These are phyloP conservation scores for Gillenia trifoliata DNA, from an alignment of 306 rosid genomes.

Conservation along the genomic window DNA sequence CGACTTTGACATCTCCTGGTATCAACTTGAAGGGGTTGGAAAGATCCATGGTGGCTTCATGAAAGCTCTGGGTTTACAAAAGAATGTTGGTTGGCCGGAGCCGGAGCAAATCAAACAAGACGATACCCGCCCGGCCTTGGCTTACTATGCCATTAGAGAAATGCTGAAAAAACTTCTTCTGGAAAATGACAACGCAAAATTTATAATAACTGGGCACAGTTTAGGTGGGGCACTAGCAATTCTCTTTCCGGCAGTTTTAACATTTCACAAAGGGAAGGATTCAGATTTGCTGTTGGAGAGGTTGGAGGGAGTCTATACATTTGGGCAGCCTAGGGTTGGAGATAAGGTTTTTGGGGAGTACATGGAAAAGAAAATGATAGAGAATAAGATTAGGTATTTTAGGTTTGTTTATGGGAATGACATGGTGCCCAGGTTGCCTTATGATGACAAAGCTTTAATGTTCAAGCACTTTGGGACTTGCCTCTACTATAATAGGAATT, in stretches of 20 bases:
- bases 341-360: constrained; percentile 31
- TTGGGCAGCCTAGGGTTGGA: constrained; percentile 84
- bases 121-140: constrained; percentile 25
- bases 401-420: constrained; percentile 70
- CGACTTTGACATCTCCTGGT: constrained; percentile 79
- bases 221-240: constrained; percentile 32
- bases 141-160: constrained; percentile 44
- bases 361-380: constrained; percentile 39
- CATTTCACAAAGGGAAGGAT: constrained; percentile 50
- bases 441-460: constrained; percentile 44
- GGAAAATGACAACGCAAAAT: constrained; percentile 12
- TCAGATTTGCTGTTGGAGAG: constrained; percentile 39
- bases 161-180: not conserved
- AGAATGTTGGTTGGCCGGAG: constrained; percentile 49
- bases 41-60: constrained; percentile 72
- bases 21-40: constrained; percentile 44
- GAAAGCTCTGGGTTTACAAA: constrained; percentile 71
- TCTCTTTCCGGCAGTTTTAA: constrained; percentile 26
- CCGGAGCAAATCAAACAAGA: constrained; percentile 32
- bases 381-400: constrained; percentile 33
- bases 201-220: constrained; percentile 24
- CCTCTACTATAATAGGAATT: constrained; percentile 49
- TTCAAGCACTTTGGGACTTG: constrained; percentile 76
- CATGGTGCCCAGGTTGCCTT: constrained; percentile 63
- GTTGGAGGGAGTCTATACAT: constrained; percentile 67